Evolutionary conservation across 2,329 filamentous ascomycete species (phyloP).

Genomic region (Sclerotinia spermophila): DNA sequence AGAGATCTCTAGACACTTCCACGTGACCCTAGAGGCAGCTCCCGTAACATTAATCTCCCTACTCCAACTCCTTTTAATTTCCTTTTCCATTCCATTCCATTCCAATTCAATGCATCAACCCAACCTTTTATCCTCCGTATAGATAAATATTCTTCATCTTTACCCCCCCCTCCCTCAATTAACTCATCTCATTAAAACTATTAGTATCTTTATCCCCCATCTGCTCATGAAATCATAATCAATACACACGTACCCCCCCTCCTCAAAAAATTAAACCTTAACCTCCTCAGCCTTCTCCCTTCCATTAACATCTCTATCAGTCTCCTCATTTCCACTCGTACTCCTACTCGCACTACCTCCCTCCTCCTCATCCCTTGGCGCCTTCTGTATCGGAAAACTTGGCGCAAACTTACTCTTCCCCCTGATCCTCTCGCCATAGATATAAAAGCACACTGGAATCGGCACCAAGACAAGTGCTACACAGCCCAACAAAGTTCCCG

Average conservation of each 20-base stretch:
- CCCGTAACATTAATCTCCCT: no score
- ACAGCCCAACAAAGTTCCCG: conserved; percentile 58
- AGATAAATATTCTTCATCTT: neutral
- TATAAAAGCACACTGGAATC: conserved; percentile 60
- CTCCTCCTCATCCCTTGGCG: neutral
- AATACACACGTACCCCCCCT: neutral
- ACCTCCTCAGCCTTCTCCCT: neutral
- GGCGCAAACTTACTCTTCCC: conserved; percentile 51
- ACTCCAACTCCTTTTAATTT: neutral
- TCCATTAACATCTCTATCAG: conserved; percentile 20
- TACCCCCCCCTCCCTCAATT: no score
- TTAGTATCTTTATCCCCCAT: neutral
- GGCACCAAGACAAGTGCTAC: conserved; percentile 56
- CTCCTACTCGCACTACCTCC: neutral
- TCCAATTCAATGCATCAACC: neutral
- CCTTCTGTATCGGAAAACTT: neutral
- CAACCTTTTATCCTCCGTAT: neutral
- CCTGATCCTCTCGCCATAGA: conserved; percentile 57
- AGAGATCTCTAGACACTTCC: no score
- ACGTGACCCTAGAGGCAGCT: no score
- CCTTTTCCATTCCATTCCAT: neutral
- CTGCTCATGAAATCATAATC: neutral
- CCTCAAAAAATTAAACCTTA: neutral
- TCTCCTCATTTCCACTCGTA: conserved; percentile 20
- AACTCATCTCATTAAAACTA: neutral